Evolutionary conservation across 139 green algal genomes (phyloP).

Genomic region (Chlamydomonas eustigma): DNA sequence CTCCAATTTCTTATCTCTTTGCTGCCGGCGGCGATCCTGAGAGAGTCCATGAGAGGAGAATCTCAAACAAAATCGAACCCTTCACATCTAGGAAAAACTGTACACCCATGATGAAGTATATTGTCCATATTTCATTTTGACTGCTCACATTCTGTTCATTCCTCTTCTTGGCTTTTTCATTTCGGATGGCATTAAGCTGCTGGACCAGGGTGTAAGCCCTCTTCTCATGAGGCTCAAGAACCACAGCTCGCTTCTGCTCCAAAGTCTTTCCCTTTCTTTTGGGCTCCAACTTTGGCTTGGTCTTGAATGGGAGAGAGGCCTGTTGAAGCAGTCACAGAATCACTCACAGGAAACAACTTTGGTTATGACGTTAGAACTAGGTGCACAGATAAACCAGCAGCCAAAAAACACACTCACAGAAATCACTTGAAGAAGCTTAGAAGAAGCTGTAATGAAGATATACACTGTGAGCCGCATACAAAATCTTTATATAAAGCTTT

Average conservation of each 20-base stretch:
- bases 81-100: conserved; percentile 41
- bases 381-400: too few relatives aligned
- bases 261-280: conserved; percentile 69
- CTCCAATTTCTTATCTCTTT: conserved; percentile 34
- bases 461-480: too few relatives aligned
- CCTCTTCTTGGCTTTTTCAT: conserved; percentile 77
- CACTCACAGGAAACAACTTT: too few relatives aligned
- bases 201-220: conserved; percentile 69
- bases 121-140: too few relatives aligned
- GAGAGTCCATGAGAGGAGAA: conserved; percentile 1
- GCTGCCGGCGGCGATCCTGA: conserved; percentile 23
- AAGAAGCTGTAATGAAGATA: too few relatives aligned
- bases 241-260: conserved; percentile 73
- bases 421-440: too few relatives aligned
- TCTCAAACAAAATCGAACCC: conserved; percentile 46
- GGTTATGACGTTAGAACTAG: too few relatives aligned
- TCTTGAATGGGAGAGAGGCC: conserved; percentile 88
- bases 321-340: too few relatives aligned
- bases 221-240: conserved; percentile 49
- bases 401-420: too few relatives aligned
- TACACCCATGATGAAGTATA: conserved; percentile 78
- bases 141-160: conserved; percentile 36
- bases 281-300: conserved; percentile 84
- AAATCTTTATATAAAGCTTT: too few relatives aligned
- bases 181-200: conserved; percentile 93